Conservation (phyloP, 768 basidiomycete species). For the Xerocomellus dryophilus region DNA sequence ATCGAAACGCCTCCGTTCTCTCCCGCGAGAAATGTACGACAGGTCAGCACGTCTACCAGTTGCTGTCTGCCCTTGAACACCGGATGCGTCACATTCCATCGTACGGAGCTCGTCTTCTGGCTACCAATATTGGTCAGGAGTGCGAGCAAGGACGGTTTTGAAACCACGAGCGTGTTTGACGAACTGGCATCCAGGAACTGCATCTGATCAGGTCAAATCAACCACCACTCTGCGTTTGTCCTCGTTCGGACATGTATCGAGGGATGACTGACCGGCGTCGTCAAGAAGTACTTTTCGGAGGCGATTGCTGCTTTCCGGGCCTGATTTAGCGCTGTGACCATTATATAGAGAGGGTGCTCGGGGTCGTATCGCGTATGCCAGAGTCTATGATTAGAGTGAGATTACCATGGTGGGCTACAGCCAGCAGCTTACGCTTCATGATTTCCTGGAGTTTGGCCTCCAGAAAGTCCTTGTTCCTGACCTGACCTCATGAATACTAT, state of each 20-base stretch:
- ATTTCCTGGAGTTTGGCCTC: constrained; percentile 44
- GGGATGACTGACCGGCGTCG: constrained; percentile 39
- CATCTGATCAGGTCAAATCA: constrained; percentile 34
- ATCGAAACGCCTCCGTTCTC: constrained; percentile 42
- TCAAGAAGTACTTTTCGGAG: constrained; percentile 43
- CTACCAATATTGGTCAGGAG: constrained; percentile 55
- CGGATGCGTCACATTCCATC: constrained; percentile 44
- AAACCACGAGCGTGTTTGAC: constrained; percentile 43
- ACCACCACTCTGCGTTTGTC: not conserved
- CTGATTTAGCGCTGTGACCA: constrained; percentile 48
- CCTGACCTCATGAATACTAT: constrained; percentile 23
- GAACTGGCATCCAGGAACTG: constrained; percentile 42
- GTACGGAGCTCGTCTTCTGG: constrained; percentile 28
- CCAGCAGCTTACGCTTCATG: constrained; percentile 45
- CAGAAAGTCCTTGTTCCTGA: constrained; percentile 50
- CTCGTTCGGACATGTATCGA: not conserved
- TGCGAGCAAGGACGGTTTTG: constrained; percentile 54
- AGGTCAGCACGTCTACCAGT: constrained; percentile 55
- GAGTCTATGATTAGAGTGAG: constrained; percentile 39
- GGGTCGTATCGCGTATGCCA: constrained; percentile 58
- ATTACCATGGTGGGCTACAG: not conserved
- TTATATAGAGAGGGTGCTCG: constrained; percentile 46
- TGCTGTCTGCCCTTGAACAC: constrained; percentile 40
- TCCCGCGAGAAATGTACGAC: constrained; percentile 37
- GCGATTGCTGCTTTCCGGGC: constrained; percentile 50